Evolutionary conservation across 129 eudicot genomes (phyloP).

Genomic region (Centrapalus pauciflorus): DNA sequence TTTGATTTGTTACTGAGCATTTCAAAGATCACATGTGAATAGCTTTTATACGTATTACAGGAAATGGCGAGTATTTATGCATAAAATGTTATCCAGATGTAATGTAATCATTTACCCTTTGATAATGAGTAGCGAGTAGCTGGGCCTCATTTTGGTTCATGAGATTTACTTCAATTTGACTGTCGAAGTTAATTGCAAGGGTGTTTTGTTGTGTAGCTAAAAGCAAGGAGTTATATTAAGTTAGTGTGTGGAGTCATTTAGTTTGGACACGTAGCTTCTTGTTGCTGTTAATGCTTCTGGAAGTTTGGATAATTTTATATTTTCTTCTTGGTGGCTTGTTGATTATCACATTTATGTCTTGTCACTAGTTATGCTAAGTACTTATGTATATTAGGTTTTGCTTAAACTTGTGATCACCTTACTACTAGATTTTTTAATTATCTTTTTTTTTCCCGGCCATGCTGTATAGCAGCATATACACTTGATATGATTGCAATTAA

Average conservation of each 20-base stretch:
- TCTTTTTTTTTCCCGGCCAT: neutral
- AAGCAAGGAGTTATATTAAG: neutral
- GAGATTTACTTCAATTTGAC: neutral
- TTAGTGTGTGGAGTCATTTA: neutral
- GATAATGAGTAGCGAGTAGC: neutral
- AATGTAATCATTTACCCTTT: no score
- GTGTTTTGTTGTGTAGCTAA: neutral
- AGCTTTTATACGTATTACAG: neutral
- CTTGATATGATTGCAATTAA: no score
- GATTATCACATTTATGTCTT: neutral
- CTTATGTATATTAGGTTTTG: neutral
- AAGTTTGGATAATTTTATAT: no score
- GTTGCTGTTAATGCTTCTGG: no score
- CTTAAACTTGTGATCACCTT: neutral
- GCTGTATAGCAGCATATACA: no score
- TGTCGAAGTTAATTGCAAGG: neutral
- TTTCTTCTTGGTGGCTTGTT: neutral
- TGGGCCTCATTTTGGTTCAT: neutral
- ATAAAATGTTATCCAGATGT: no score
- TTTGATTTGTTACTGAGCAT: neutral
- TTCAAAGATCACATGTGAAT: neutral
- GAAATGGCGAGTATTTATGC: neutral
- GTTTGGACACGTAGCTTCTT: no score
- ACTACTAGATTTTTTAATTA: neutral
- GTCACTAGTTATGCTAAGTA: neutral